These are phyloP conservation scores for Glycyrrhiza uralensis DNA, from an alignment of 306 rosid genomes.

Conservation along the genomic window DNA sequence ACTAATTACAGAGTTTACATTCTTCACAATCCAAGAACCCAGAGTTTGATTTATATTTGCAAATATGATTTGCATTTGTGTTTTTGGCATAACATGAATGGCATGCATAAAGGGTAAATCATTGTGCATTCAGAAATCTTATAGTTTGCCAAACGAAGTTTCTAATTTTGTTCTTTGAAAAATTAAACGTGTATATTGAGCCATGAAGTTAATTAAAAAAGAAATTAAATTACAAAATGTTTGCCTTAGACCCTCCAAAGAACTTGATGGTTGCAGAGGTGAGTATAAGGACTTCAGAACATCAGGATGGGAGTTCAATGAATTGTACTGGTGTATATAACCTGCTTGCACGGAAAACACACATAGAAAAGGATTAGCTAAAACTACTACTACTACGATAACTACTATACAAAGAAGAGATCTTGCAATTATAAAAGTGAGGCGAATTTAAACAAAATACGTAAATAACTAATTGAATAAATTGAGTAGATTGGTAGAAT, in stretches of 20 bases:
- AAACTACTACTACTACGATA: background rate
- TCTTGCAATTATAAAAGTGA: background rate
- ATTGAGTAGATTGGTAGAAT: background rate
- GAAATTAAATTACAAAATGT: slow-evolving; percentile 23
- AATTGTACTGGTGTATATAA: slow-evolving; percentile 87
- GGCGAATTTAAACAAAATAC: slow-evolving; percentile 9
- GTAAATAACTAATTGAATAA: background rate
- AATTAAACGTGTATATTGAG: slow-evolving; percentile 2
- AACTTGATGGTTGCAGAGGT: slow-evolving; percentile 93
- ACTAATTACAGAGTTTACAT: slow-evolving; percentile 15
- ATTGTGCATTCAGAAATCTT: slow-evolving; percentile 7
- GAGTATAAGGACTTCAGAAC: slow-evolving; percentile 93
- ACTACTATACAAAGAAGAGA: background rate
- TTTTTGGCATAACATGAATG: background rate
- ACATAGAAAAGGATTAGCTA: slow-evolving; percentile 14
- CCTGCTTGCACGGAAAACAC: slow-evolving; percentile 48
- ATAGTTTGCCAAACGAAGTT: background rate
- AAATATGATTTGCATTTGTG: slow-evolving; percentile 1
- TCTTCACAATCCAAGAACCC: background rate
- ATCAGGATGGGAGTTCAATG: slow-evolving; percentile 93
- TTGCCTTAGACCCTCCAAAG: slow-evolving; percentile 97
- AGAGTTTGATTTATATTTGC: slow-evolving; percentile 9
- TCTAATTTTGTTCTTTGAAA: background rate
- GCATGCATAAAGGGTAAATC: background rate
- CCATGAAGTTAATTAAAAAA: slow-evolving; percentile 22